A percentile compares a stretch with the other conserved stretches of the same genome.
phyloP scores from a whole-genome alignment of 495 filamentous ascomycete species.

The Penicillium odoratum region DNA sequence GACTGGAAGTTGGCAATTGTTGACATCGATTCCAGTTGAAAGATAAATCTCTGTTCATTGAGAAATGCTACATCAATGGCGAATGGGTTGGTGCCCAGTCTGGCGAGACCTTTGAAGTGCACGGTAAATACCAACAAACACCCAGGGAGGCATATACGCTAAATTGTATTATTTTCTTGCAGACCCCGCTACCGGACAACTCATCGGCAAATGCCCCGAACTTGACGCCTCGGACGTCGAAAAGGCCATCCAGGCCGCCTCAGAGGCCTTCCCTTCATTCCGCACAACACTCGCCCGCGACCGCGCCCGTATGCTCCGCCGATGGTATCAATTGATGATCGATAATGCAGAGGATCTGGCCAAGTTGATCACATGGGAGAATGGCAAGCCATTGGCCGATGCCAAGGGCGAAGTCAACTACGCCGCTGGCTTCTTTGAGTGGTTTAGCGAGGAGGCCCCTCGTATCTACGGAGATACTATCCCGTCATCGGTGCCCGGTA shows the following conservation, averaged over 20 bases:
- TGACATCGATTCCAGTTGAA: conserved; percentile 57
- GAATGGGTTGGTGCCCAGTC: conserved; percentile 76
- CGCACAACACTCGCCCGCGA: conserved; percentile 74
- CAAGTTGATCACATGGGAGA: conserved; percentile 83
- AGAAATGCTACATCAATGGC: conserved; percentile 82
- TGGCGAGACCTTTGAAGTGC: conserved; percentile 77
- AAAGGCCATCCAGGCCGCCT: conserved; percentile 74
- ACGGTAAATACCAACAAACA: conserved; percentile 46
- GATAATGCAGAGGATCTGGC: conserved; percentile 88
- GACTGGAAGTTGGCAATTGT: conserved; percentile 3
- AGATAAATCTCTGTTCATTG: conserved; percentile 78
- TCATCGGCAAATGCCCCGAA: conserved; percentile 83
- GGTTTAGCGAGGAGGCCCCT: conserved; percentile 76
- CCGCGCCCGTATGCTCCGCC: conserved; percentile 76
- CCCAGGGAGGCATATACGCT: background rate
- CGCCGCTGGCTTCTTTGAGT: conserved; percentile 73
- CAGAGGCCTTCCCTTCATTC: conserved; percentile 73
- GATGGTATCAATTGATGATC: conserved; percentile 88
- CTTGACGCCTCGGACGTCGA: conserved; percentile 73
- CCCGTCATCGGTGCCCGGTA: conserved; percentile 63
- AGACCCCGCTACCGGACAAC: conserved; percentile 79
- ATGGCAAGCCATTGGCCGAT: conserved; percentile 72
- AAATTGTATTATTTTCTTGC: conserved; percentile 2
- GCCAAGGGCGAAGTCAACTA: conserved; percentile 72
- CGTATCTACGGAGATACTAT: conserved; percentile 74